Conservation (phyloP, 192 early-diverging fungal species). For the Backusella luteola region DNA sequence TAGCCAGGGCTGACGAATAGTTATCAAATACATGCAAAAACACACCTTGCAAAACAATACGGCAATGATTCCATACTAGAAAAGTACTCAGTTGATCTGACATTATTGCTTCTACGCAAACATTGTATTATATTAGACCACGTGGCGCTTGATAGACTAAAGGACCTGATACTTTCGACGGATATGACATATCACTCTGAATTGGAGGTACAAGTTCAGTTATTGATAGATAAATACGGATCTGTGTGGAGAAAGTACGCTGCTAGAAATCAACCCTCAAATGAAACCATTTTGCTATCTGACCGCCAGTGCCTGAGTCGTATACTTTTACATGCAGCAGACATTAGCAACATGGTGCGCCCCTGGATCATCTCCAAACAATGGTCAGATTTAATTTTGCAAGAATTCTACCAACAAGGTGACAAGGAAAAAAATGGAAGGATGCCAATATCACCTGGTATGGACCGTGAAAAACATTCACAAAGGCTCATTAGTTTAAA, state of each 20-base stretch:
- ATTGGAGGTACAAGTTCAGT: not conserved
- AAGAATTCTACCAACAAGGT: conserved; percentile 82
- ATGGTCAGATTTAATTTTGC: conserved; percentile 82
- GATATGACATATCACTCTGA: conserved; percentile 13
- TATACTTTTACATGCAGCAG: conserved; percentile 76
- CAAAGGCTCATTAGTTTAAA: conserved; percentile 73
- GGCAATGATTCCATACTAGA: conserved; percentile 78
- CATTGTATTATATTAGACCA: conserved; percentile 56
- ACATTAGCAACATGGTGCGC: conserved; percentile 81
- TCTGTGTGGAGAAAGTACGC: not conserved
- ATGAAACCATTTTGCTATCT: conserved; percentile 31
- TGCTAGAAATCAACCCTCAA: not conserved
- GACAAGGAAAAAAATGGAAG: conserved; percentile 69
- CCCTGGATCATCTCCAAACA: conserved; percentile 80
- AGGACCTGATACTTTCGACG: conserved; percentile 9
- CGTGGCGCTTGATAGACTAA: conserved; percentile 19
- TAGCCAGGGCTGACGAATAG: conserved; percentile 86
- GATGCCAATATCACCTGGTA: conserved; percentile 79
- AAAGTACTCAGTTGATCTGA: conserved; percentile 73
- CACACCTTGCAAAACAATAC: conserved; percentile 65
- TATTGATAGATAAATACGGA: not conserved
- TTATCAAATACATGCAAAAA: conserved; percentile 81
- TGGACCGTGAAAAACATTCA: conserved; percentile 68
- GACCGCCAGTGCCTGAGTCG: conserved; percentile 58
- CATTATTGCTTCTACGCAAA: conserved; percentile 61